A percentile compares a stretch with the other conserved stretches of the same genome.
phyloP scores from a whole-genome alignment of 306 rosid species.

The Lathyrus sativus region DNA sequence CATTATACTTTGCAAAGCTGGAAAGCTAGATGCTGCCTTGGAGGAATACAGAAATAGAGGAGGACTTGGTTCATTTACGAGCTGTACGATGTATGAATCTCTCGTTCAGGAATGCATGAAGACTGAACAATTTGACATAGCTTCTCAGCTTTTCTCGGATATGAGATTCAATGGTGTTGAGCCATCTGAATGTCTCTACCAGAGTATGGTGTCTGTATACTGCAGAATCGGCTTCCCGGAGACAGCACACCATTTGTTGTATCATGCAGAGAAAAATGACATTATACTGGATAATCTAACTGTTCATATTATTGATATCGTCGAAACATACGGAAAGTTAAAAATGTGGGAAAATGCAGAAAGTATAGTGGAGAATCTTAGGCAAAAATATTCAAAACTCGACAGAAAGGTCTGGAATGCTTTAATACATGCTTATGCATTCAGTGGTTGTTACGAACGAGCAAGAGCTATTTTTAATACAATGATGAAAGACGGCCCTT shows the following conservation, averaged over 20 bases:
- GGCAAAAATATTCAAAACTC: slow-evolving; percentile 52
- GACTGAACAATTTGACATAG: slow-evolving; percentile 65
- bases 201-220: slow-evolving; percentile 61
- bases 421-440: slow-evolving; percentile 80
- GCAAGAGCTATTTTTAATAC: slow-evolving; percentile 92
- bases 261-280: slow-evolving; percentile 63
- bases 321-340: slow-evolving; percentile 79
- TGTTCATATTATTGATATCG: slow-evolving; percentile 51
- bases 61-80: slow-evolving; percentile 59
- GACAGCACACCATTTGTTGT: slow-evolving; percentile 79
- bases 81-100: slow-evolving; percentile 67
- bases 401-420: slow-evolving; percentile 95
- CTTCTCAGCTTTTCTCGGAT: slow-evolving; percentile 84
- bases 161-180: slow-evolving; percentile 79
- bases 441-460: slow-evolving; percentile 84
- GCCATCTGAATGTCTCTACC: slow-evolving; percentile 64
- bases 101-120: slow-evolving; percentile 71
- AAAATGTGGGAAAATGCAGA: slow-evolving; percentile 92
- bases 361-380: slow-evolving; percentile 77
- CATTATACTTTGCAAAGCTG: slow-evolving; percentile 78
- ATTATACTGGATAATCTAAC: slow-evolving; percentile 43
- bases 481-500: slow-evolving; percentile 93
- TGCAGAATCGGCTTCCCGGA: slow-evolving; percentile 80
- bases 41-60: slow-evolving; percentile 62
- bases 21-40: slow-evolving; percentile 71